Evolutionary conservation across 148 eudicot species (phyloP).

Genomic region (Cornus controversa): DNA sequence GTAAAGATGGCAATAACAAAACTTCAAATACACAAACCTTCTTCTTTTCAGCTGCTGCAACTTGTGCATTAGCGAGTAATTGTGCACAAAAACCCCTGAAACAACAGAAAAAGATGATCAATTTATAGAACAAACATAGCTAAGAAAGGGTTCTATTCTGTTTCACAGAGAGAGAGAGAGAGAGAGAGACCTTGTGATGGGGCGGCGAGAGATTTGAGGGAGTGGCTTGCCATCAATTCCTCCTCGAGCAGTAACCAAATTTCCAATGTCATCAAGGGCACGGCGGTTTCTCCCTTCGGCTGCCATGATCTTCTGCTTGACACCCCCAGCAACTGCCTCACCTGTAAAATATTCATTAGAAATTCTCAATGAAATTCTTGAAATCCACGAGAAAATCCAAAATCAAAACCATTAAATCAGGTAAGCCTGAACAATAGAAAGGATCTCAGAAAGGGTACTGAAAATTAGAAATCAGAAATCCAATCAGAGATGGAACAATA

Average conservation of each 20-base stretch:
- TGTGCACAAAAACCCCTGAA: conserved; percentile 55
- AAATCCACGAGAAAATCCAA: not conserved
- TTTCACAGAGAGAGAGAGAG: not conserved
- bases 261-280: conserved; percentile 62
- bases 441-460: not conserved
- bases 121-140: not conserved
- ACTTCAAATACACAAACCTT: conserved; percentile 44
- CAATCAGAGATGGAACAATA: not conserved
- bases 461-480: not conserved
- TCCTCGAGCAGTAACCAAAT: conserved; percentile 43
- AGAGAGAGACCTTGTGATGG: conserved; percentile 36
- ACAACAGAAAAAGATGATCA: not conserved
- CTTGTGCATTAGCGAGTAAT: conserved; percentile 73
- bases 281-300: conserved; percentile 55
- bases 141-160: not conserved
- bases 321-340: conserved; percentile 39
- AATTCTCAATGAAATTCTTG: not conserved
- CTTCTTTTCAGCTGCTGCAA: conserved; percentile 42
- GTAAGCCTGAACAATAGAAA: not conserved
- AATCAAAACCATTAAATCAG: not conserved
- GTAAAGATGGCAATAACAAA: no score
- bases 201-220: conserved; percentile 37
- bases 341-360: conserved; percentile 10
- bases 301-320: conserved; percentile 57
- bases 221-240: conserved; percentile 41